phyloP scores from a whole-genome alignment of 257 asterid species.

The Solanum acaule region DNA sequence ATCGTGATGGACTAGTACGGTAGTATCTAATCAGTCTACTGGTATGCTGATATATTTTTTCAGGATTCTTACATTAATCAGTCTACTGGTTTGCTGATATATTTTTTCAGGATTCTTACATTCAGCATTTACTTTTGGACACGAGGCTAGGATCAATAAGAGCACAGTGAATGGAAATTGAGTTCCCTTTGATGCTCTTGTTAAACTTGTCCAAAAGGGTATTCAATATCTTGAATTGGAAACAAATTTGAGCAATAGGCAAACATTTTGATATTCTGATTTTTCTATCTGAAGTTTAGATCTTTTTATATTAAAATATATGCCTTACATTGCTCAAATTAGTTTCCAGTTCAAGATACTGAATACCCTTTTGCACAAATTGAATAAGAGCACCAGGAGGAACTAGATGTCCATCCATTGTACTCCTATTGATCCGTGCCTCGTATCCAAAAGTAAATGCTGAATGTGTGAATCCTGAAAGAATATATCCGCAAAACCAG shows the following conservation, averaged over 20 bases:
- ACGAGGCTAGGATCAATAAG: slow-evolving; percentile 69
- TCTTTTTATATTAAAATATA: neutral
- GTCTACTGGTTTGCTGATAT: too few relatives aligned
- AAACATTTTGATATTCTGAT: too few relatives aligned
- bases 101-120: slow-evolving; percentile 16
- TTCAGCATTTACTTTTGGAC: slow-evolving; percentile 76
- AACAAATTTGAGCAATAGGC: slow-evolving; percentile 44
- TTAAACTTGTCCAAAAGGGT: slow-evolving; percentile 80
- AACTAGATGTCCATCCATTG: slow-evolving; percentile 73
- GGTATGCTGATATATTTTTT: too few relatives aligned
- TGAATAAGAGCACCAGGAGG: slow-evolving; percentile 89
- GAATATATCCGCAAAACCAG: neutral
- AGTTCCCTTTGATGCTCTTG: slow-evolving; percentile 91
- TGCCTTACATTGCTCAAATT: slow-evolving; percentile 49
- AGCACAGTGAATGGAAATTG: slow-evolving; percentile 61
- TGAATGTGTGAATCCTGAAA: too few relatives aligned
- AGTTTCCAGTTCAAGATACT: slow-evolving; percentile 52
- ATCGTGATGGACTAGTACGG: too few relatives aligned
- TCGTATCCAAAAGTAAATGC: slow-evolving; percentile 62
- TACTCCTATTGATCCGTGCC: slow-evolving; percentile 57
- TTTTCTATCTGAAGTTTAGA: too few relatives aligned
- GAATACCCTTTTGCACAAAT: slow-evolving; percentile 81
- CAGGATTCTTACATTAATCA: slow-evolving; percentile 20
- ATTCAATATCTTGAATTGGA: slow-evolving; percentile 82
- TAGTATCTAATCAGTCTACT: too few relatives aligned